These are phyloP conservation scores for Syzygium jambos DNA, from an alignment of 345 rosid species.

Conservation along the genomic window DNA sequence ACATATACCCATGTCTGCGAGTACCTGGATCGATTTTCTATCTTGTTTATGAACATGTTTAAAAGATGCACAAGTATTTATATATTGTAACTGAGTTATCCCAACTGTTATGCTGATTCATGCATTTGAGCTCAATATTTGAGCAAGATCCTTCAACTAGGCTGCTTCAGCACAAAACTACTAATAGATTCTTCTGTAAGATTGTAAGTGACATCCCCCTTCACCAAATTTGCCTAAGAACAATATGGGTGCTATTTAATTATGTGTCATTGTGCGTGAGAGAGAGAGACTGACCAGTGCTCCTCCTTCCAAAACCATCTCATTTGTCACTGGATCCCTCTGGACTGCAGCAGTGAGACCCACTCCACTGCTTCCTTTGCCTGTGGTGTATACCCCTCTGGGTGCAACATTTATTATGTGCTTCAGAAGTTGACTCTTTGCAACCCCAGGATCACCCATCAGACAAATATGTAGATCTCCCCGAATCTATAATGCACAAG, in stretches of 20 bases:
- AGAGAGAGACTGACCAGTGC: slow-evolving; percentile 60
- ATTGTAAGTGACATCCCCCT: not conserved
- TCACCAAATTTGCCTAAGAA: not conserved
- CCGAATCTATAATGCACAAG: slow-evolving; percentile 57
- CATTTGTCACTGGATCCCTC: slow-evolving; percentile 93
- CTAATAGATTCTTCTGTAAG: not conserved
- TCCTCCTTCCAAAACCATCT: slow-evolving; percentile 98
- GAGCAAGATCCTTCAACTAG: not conserved
- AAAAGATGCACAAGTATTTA: not conserved
- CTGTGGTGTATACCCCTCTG: slow-evolving; percentile 91
- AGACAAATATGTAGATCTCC: slow-evolving; percentile 93
- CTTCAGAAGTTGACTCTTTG: slow-evolving; percentile 99
- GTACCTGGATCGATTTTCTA: slow-evolving; percentile 43
- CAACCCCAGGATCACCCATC: slow-evolving; percentile 99
- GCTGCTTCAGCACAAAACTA: not conserved
- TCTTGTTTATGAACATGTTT: not conserved
- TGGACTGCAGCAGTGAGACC: slow-evolving; percentile 99
- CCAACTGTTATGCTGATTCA: not conserved
- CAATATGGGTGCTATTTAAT: not conserved
- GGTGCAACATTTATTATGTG: slow-evolving; percentile 96
- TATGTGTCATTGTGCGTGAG: not conserved
- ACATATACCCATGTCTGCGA: slow-evolving; percentile 99
- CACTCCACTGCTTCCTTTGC: slow-evolving; percentile 98
- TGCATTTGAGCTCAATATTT: not conserved
- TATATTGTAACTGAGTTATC: not conserved